Conservation (phyloP, 148 eudicot genomes). For the Hydrangea macrophylla region DNA sequence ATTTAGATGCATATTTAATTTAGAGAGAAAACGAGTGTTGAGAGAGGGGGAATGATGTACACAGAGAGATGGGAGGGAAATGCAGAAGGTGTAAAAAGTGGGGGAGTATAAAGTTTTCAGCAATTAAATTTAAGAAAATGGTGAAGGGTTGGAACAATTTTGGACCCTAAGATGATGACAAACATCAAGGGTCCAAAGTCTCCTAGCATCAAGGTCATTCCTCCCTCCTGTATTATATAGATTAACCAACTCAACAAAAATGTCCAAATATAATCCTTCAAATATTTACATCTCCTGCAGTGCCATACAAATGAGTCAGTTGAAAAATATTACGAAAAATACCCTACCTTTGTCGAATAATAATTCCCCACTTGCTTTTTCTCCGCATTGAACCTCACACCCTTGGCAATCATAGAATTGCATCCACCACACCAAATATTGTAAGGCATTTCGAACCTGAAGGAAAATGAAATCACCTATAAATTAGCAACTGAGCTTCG, state of each 20-base stretch:
- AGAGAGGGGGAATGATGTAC: no score
- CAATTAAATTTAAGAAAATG: no score
- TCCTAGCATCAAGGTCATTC: no score
- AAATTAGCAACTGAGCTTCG: slow-evolving; percentile 7
- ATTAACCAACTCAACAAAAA: background rate
- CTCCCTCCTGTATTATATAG: no score
- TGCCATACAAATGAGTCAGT: background rate
- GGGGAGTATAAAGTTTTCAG: no score
- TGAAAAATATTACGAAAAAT: background rate
- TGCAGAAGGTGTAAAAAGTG: no score
- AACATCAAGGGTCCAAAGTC: no score
- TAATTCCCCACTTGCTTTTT: slow-evolving; percentile 98
- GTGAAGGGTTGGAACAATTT: no score
- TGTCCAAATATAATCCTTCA: background rate
- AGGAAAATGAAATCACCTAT: slow-evolving; percentile 6
- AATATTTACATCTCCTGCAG: background rate
- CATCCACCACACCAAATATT: slow-evolving; percentile 99
- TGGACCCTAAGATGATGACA: no score
- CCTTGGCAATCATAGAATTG: slow-evolving; percentile 97
- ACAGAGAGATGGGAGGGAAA: no score
- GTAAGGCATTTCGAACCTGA: slow-evolving; percentile 96
- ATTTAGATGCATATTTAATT: no score
- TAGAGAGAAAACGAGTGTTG: no score
- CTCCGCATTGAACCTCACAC: slow-evolving; percentile 98
- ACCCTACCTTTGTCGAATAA: slow-evolving; percentile 84